These are phyloP conservation scores for Arabis alpina DNA, from an alignment of 345 rosid genomes.

Conservation along the genomic window DNA sequence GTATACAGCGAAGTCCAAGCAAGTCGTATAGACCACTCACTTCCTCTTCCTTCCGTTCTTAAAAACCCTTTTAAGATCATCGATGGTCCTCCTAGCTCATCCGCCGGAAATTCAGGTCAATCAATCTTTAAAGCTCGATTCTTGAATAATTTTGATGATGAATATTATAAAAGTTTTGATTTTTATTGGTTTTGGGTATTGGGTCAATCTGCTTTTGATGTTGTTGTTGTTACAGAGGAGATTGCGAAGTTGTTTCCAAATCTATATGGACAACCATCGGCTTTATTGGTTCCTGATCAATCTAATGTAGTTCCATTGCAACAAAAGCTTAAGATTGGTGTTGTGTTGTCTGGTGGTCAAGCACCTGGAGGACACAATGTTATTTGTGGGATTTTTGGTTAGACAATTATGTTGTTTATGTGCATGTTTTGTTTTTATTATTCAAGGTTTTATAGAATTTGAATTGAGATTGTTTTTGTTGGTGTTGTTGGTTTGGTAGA, in stretches of 20 bases:
- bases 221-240: conserved; percentile 55
- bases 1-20: conserved; percentile 87
- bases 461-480: conserved; percentile 9
- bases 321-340: conserved; percentile 79
- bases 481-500: conserved; percentile 50
- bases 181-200: neutral
- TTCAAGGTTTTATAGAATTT: neutral
- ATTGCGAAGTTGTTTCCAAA: conserved; percentile 83
- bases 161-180: no score
- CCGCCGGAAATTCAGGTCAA: conserved; percentile 91
- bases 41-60: conserved; percentile 85
- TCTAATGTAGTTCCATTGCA: conserved; percentile 31
- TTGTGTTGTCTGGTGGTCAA: conserved; percentile 97
- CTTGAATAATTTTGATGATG: neutral
- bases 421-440: neutral
- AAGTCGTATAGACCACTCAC: conserved; percentile 75
- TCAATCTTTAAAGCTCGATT: neutral
- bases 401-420: conserved; percentile 18
- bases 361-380: conserved; percentile 99
- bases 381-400: conserved; percentile 87
- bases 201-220: neutral
- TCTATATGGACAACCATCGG: conserved; percentile 85
- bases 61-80: conserved; percentile 66
- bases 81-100: conserved; percentile 84
- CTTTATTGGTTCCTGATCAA: conserved; percentile 58